Base-by-base conservation (phyloP, 352 stramenopile species). In the Thalassiosira ordinaria region DNA sequence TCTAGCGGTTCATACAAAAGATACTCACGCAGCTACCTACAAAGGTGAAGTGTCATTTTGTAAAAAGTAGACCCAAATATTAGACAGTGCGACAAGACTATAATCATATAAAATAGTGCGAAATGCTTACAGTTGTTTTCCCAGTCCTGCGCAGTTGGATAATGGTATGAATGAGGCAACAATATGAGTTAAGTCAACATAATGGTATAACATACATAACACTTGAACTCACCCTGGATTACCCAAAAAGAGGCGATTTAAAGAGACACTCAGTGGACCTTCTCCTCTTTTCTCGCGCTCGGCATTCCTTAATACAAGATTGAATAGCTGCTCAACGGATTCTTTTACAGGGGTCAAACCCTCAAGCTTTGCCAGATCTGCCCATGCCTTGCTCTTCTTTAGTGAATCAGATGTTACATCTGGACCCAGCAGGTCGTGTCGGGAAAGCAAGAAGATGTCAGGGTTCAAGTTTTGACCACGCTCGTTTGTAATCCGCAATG, bases 201-300 rank as follows among this genome's bases (percentile, higher is more conserved):
- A n/a, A n/a, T n/a, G n/a, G n/a, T n/a, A n/a, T n/a, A n/a, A n/a
- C n/a, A n/a, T n/a, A n/a, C n/a, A n/a, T n/a, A n/a, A n/a, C n/a
- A n/a, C n/a, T n/a, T n/a, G n/a, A n/a, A n/a, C n/a, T n/a, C n/a
- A n/a, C 0, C 93, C 94, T 18, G 94, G 94, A 49, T 96, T 96
- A 1, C 94, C 93, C 18, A 97, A 82, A 59, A 97, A 96, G 7
- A 96, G 29, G 0, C 93, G 89, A 80, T 97, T 97, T 62, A 96
- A 78, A 14, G 74, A 90, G 5, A 97, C 29, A 1, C 84, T 86
- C 5, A 96, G 77, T 0, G 87, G 90, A 31, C 37, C 94, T 31
- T 80, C 37, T 18, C 64, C 67, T 14, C 41, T 88, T 2, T 96
- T 78, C 69, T 97, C 91, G 4, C 91, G 91, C 49, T 95, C 87